Conservation (phyloP, 495 filamentous ascomycete genomes). For the Bathelium albidoporum region DNA sequence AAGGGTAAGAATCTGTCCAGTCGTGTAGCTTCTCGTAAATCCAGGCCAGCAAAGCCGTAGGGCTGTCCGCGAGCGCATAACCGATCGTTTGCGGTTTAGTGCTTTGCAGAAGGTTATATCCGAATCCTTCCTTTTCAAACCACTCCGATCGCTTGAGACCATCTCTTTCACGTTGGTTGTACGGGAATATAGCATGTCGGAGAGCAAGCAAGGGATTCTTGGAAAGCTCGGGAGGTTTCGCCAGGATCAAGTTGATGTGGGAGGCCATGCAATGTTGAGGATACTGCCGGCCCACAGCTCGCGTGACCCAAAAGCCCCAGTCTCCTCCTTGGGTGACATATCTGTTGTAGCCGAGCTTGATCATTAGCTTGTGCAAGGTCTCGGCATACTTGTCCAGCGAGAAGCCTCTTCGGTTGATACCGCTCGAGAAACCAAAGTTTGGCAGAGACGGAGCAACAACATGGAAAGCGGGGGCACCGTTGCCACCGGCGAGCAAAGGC, state of each 20-base stretch:
- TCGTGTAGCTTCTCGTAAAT: constrained; percentile 45
- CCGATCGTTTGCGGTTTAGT: constrained; percentile 43
- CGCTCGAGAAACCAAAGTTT: constrained; percentile 17
- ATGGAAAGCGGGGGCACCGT: constrained; percentile 14
- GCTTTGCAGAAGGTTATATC: constrained; percentile 37
- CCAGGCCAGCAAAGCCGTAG: constrained; percentile 44
- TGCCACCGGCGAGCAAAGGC: constrained; percentile 10
- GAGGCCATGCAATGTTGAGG: constrained; percentile 34
- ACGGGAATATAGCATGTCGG: constrained; percentile 27
- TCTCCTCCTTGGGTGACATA: constrained; percentile 45
- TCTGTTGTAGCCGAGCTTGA: constrained; percentile 34
- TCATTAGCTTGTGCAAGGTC: constrained; percentile 37
- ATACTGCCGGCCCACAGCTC: constrained; percentile 34
- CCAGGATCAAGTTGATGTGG: constrained; percentile 34
- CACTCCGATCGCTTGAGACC: constrained; percentile 35
- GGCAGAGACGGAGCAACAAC: constrained; percentile 19
- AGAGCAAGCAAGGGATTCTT: constrained; percentile 29
- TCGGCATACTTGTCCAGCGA: constrained; percentile 37
- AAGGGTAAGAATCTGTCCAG: constrained; percentile 42
- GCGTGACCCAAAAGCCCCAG: constrained; percentile 39
- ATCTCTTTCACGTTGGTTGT: constrained; percentile 14
- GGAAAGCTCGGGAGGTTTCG: constrained; percentile 12
- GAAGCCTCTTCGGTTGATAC: constrained; percentile 29
- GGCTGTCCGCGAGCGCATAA: constrained; percentile 42
- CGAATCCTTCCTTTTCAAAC: constrained; percentile 37